These are phyloP conservation scores for Atkinsonella hypoxylon DNA, from an alignment of 2,329 filamentous ascomycete genomes.

Conservation along the genomic window DNA sequence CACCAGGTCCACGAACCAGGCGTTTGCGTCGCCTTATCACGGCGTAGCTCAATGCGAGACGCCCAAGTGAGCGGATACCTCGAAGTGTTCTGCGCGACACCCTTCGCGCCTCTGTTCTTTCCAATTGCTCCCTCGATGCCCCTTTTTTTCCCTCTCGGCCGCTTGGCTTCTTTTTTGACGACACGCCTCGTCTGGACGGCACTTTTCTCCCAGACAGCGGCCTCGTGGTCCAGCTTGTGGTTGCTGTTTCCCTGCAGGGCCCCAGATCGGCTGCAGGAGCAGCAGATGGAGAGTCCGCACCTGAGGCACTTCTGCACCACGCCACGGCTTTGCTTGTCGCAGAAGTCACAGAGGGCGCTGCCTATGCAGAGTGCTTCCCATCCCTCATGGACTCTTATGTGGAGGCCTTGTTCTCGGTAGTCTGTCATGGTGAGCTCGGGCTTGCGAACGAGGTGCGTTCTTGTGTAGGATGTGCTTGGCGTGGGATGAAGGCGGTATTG, in stretches of 20 bases:
- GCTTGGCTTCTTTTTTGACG: too few relatives aligned
- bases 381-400: constrained; percentile 8
- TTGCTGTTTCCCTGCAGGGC: constrained; percentile 9
- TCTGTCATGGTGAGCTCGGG: not conserved
- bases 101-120: not conserved
- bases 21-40: constrained; percentile 4
- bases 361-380: constrained; percentile 12
- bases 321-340: constrained; percentile 12
- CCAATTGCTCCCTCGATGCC: too few relatives aligned
- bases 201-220: constrained; percentile 10
- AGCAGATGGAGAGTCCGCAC: constrained; percentile 15
- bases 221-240: constrained; percentile 11
- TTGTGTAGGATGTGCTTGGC: not conserved
- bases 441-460: too few relatives aligned
- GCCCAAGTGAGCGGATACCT: not conserved
- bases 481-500: not conserved
- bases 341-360: constrained; percentile 18
- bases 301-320: constrained; percentile 13
- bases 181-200: not conserved
- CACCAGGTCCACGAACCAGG: not conserved
- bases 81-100: too few relatives aligned
- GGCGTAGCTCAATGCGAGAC: not conserved
- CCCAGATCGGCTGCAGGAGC: constrained; percentile 9
- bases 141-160: not conserved
- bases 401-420: constrained; percentile 2